A percentile compares a stretch with the other conserved stretches of the same genome.
Evolutionary conservation across 306 rosid species (phyloP).

Genomic region (Cicer cuneatum): DNA sequence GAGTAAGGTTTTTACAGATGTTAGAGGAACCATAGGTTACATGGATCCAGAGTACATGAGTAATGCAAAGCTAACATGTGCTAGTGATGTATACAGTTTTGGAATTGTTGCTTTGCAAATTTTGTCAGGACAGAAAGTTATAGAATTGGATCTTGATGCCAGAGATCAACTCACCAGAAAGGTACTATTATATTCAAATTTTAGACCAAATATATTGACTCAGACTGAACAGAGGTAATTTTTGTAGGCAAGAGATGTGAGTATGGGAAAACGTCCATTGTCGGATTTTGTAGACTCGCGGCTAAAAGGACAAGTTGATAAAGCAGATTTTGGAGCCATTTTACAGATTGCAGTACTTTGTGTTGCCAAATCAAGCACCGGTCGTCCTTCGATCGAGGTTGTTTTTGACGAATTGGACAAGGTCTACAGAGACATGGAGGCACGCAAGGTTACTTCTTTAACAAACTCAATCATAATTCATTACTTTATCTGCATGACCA

Average conservation of each 20-base stretch:
- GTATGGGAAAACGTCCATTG: slow-evolving; percentile 62
- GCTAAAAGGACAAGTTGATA: slow-evolving; percentile 61
- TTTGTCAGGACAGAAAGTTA: slow-evolving; percentile 83
- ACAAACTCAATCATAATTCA: neutral
- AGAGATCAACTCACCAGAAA: slow-evolving; percentile 89
- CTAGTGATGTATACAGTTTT: slow-evolving; percentile 85
- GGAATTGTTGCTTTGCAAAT: slow-evolving; percentile 83
- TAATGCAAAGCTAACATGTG: slow-evolving; percentile 80
- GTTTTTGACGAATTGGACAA: slow-evolving; percentile 69
- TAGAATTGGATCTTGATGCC: slow-evolving; percentile 79
- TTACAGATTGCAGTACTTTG: slow-evolving; percentile 77
- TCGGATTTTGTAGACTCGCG: slow-evolving; percentile 79
- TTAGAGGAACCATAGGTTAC: slow-evolving; percentile 90
- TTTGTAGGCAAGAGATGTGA: slow-evolving; percentile 80
- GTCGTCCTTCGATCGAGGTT: slow-evolving; percentile 70
- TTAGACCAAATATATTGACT: no score
- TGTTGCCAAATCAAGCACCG: slow-evolving; percentile 79
- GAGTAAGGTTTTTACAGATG: slow-evolving; percentile 79
- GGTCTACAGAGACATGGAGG: slow-evolving; percentile 54
- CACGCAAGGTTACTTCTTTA: neutral
- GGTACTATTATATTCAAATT: slow-evolving; percentile 44
- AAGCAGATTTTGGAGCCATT: slow-evolving; percentile 65
- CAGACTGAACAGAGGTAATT: no score
- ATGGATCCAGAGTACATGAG: slow-evolving; percentile 99
- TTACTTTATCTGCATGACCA: neutral